Evolutionary conservation across 306 rosid species (phyloP).

Genomic region (Begonia loranthoides): DNA sequence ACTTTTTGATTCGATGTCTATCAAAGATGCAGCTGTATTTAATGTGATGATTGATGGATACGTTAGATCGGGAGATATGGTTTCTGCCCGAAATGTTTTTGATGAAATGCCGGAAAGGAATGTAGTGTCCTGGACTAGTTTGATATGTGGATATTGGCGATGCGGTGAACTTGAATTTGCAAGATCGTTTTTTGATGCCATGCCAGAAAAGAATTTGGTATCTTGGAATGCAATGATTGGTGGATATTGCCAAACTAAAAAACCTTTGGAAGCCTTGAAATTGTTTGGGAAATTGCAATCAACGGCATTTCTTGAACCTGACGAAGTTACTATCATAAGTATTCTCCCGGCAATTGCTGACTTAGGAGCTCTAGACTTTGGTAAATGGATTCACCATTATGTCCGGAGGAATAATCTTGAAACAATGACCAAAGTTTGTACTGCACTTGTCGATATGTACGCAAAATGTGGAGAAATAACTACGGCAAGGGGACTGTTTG

Average conservation of each 20-base stretch:
- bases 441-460: slow-evolving; percentile 52
- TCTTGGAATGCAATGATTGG: slow-evolving; percentile 69
- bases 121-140: slow-evolving; percentile 61
- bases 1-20: slow-evolving; percentile 41
- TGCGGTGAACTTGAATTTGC: slow-evolving; percentile 33
- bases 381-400: slow-evolving; percentile 45
- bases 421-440: slow-evolving; percentile 23
- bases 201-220: slow-evolving; percentile 45
- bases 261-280: slow-evolving; percentile 38
- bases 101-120: slow-evolving; percentile 33
- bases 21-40: slow-evolving; percentile 34
- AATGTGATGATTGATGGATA: slow-evolving; percentile 61
- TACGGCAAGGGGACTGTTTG: slow-evolving; percentile 33
- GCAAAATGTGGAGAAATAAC: slow-evolving; percentile 58
- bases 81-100: slow-evolving; percentile 38
- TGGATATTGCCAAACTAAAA: slow-evolving; percentile 47
- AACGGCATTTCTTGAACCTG: slow-evolving; percentile 24
- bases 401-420: slow-evolving; percentile 31
- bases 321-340: slow-evolving; percentile 47
- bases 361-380: slow-evolving; percentile 51
- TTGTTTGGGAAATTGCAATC: slow-evolving; percentile 41
- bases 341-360: slow-evolving; percentile 66
- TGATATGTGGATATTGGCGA: slow-evolving; percentile 48
- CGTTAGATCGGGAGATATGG: slow-evolving; percentile 37
- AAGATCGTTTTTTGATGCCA: slow-evolving; percentile 39